Percentiles rank a stretch among this genome's conserved stretches.
Conservation (phyloP, 208 protist genomes). For the Trichomonas vaginalis region DNA sequence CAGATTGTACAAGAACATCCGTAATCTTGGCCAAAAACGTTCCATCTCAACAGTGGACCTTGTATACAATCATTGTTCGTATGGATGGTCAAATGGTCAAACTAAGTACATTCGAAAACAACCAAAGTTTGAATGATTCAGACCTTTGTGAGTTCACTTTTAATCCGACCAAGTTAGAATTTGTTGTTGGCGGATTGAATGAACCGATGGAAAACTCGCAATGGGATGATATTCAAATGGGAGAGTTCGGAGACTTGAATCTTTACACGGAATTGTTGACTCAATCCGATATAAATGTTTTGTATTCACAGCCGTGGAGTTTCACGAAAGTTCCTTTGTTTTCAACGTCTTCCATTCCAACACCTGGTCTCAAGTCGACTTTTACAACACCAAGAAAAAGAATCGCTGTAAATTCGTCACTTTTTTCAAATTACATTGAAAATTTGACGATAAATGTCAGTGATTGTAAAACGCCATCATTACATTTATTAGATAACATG, state of each 20-base stretch:
- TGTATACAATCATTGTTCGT: not conserved
- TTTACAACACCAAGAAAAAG: not conserved
- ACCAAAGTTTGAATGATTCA: not conserved
- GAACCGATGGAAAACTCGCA: not conserved
- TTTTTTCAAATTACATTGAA: not conserved
- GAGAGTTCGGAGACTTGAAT: not conserved
- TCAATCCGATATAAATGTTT: not conserved
- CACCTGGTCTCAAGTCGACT: not conserved
- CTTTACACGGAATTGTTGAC: not conserved
- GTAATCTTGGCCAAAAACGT: not conserved
- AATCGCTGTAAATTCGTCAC: not conserved
- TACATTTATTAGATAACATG: not conserved
- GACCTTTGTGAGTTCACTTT: not conserved
- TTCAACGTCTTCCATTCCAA: not conserved
- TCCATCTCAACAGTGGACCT: not conserved
- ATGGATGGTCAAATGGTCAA: not conserved
- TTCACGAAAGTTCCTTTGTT: not conserved
- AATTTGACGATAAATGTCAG: not conserved
- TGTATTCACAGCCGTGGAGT: not conserved
- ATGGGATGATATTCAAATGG: not conserved
- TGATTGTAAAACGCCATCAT: not conserved
- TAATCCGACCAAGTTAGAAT: not conserved
- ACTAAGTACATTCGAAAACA: not conserved
- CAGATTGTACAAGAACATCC: not conserved
- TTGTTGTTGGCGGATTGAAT: not conserved